Evolutionary conservation across 2,329 filamentous ascomycete species (phyloP).

Genomic region (Triangularia verruculosa): DNA sequence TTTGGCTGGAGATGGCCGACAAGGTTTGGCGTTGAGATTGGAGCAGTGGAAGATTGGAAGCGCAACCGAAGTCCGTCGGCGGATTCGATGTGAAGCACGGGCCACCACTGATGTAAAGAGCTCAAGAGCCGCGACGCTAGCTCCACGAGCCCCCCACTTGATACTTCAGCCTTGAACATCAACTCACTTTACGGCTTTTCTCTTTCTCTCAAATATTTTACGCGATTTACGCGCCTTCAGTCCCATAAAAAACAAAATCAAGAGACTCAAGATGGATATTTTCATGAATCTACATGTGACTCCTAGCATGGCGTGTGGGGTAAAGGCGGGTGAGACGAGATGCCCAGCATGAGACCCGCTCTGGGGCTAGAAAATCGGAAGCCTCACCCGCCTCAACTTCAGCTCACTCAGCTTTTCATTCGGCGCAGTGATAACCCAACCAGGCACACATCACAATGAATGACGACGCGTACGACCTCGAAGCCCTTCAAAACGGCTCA

Average conservation of each 20-base stretch:
- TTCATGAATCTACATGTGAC: neutral
- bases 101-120: neutral
- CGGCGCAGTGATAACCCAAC: neutral
- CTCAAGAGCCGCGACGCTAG: neutral
- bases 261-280: too few relatives aligned
- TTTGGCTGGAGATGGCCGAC: neutral
- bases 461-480: slow-evolving; percentile 33
- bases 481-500: slow-evolving; percentile 33
- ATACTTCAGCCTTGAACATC: neutral
- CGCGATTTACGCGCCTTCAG: neutral
- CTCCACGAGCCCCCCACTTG: neutral
- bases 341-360: slow-evolving; percentile 3
- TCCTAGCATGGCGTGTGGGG: neutral
- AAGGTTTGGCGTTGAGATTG: neutral
- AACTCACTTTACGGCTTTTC: neutral
- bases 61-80: neutral
- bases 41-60: neutral
- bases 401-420: neutral
- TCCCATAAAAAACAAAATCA: neutral
- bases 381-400: neutral
- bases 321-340: neutral
- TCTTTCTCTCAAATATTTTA: neutral
- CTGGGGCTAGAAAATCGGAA: neutral
- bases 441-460: neutral
- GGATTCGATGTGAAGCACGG: neutral